These are phyloP conservation scores for Colletotrichum truncatum DNA, from an alignment of 2,329 filamentous ascomycete species.

Conservation along the genomic window DNA sequence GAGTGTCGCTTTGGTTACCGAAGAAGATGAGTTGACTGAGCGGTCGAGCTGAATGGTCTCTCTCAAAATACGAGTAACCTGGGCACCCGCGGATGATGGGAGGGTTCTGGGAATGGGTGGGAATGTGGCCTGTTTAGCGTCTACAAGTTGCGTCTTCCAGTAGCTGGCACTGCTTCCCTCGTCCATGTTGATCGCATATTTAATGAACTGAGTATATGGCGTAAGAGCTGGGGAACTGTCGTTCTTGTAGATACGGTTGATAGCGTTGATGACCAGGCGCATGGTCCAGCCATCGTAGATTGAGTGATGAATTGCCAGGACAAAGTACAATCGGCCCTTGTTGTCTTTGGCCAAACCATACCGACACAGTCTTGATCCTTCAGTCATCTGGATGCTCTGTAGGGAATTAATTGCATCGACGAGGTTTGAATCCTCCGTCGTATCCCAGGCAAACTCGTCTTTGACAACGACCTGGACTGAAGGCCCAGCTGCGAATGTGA, in stretches of 20 bases:
- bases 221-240: background rate
- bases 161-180: slow-evolving; percentile 4
- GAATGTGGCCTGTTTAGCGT: too few species aligned
- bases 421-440: too few species aligned
- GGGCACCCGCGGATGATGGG: too few species aligned
- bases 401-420: too few species aligned
- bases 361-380: background rate
- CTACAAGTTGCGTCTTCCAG: too few species aligned
- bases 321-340: too few species aligned
- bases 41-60: background rate
- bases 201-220: slow-evolving; percentile 25
- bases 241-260: slow-evolving; percentile 15
- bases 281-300: slow-evolving; percentile 12
- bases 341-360: background rate
- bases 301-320: slow-evolving; percentile 16
- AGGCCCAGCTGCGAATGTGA: slow-evolving; percentile 1
- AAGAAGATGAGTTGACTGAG: background rate
- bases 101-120: too few species aligned
- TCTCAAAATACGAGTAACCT: too few species aligned
- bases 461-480: background rate
- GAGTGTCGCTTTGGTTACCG: slow-evolving; percentile 27
- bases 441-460: background rate
- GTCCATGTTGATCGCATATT: slow-evolving; percentile 5
- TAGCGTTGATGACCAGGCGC: background rate
- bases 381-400: background rate